phyloP scores from a whole-genome alignment of 2,329 filamentous ascomycete species.

The Paraconiothyrium brasiliense region DNA sequence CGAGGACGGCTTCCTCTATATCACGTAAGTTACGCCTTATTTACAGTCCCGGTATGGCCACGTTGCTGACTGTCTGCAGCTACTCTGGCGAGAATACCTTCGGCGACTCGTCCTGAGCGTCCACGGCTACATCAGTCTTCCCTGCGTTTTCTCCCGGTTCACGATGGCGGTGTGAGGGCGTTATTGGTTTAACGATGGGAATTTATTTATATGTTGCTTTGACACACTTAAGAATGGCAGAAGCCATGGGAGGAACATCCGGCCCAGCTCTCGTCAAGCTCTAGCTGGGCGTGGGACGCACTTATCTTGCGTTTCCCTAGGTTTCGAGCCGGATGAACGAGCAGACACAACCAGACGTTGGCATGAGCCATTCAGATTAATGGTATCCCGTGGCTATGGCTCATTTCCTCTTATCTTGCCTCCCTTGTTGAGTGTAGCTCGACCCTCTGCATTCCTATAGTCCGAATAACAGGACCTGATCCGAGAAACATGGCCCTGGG shows the following conservation, averaged over 20 bases:
- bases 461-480: slow-evolving; percentile 32
- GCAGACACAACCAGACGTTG: background rate
- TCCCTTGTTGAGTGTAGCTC: slow-evolving; percentile 31
- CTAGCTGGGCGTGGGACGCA: background rate
- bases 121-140: slow-evolving; percentile 3
- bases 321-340: background rate
- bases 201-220: slow-evolving; percentile 2
- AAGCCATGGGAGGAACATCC: background rate
- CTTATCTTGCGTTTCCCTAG: background rate
- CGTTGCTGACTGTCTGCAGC: slow-evolving; percentile 53
- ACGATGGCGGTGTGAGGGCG: slow-evolving; percentile 34
- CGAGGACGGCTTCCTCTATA: slow-evolving; percentile 91
- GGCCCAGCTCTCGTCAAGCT: slow-evolving; percentile 9
- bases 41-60: background rate
- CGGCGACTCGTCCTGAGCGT: slow-evolving; percentile 62
- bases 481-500: slow-evolving; percentile 10
- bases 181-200: slow-evolving; percentile 34
- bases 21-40: slow-evolving; percentile 71
- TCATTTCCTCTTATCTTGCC: slow-evolving; percentile 21
- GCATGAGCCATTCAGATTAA: background rate
- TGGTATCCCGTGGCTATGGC: slow-evolving; percentile 1
- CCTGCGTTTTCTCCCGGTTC: slow-evolving; percentile 19
- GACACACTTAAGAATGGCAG: background rate
- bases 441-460: slow-evolving; percentile 28
- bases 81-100: slow-evolving; percentile 99